Evolutionary conservation across 345 rosid species (phyloP), one percentile per base, ranked within the genome.

Genomic region (Salix brachista): DNA sequence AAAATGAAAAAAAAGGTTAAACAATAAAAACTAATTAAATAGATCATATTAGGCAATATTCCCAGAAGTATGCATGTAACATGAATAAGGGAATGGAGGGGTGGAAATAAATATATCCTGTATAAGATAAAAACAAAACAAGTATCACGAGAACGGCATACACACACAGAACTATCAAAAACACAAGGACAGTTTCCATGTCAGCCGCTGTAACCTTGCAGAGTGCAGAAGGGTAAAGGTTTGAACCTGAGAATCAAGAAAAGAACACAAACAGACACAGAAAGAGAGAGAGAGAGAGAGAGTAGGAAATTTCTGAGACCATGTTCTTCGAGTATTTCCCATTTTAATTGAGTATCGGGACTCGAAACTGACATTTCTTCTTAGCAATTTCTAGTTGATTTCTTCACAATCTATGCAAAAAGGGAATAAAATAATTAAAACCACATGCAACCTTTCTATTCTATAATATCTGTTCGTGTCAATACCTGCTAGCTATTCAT

Each of bases 111-210:
- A 71, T 67, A 39, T 73, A 30, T 56, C 73, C 6, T 39, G 17
- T 70, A 48, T 41, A 61, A 16, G 66, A 52, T 67, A 75, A 81
- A 56, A 80, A 77, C 83, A 86, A 83, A 81, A 77, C 65, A 84
- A 65, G 88, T 72, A 80, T 87, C 89, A 89, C 90, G 90, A 86
- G 89, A 85, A 83, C 67, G 77, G 83, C 80, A 80, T 77, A 79
- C 65, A 68, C 21, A 67, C 28, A 71, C 73, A 77, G 78, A 72
- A 37, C 67, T 69, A 73, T 61, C 39, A 78, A 79, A 76, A 36
- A 74, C 28, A 69, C 65, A 67, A 61, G 48, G 77, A 79, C 90
- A 81, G 78, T 79, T 54, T 78, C 89, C 87, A 77, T 84, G 90
- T 89, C 89, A 86, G 89, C 82, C 85, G 83, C 88, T 86, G 89